Evolutionary conservation across 495 filamentous ascomycete species (phyloP), one percentile per base, ranked within the genome.

Genomic region (Thermothielavioides terrestris): DNA sequence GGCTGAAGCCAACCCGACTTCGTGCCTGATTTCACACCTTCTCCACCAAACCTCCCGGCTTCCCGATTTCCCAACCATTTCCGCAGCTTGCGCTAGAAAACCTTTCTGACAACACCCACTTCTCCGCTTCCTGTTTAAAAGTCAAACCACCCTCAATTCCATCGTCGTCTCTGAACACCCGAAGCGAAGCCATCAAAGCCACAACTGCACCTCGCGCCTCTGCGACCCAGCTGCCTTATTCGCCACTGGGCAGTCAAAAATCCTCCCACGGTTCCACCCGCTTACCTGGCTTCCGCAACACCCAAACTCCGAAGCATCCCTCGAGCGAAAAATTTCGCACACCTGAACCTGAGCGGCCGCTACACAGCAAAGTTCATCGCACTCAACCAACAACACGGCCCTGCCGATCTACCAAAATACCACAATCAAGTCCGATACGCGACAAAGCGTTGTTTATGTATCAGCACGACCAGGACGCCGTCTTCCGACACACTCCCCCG

Each of bases 401-500:
- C 5, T 35, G 39, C 49, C 53, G 44, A 43, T 31, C n/a, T n/a
- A 38, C 21, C 42, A 49, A 17, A 49, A 53, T 48, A 60, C 57
- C 53, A 58, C 54, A 42, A 60, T 60, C 55, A 63, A 64, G 60
- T 47, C 53, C 38, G 64, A 64, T 59, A 69, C 65, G 64, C 66
- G 53, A 58, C 60, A 73, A 63, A 64, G 62, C 65, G 64, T 65
- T 76, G 73, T 76, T 76, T 76, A 76, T 76, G 73, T 76, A 76
- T 76, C 73, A 76, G 73, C 70, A 76, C 73, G 71, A 72, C 59
- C 61, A 72, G 63, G 55, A 62, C 70, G 60, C 68, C 71, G 73
- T 75, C 69, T 72, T 67, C 69, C 71, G 82, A 81, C 79, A 86
- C 81, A 82, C 83, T 70, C 83, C 86, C 79, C 85, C 87, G 76